Percentiles rank a stretch among this genome's conserved stretches.
Conservation (phyloP, 306 rosid species). For the Lotus japonicus region DNA sequence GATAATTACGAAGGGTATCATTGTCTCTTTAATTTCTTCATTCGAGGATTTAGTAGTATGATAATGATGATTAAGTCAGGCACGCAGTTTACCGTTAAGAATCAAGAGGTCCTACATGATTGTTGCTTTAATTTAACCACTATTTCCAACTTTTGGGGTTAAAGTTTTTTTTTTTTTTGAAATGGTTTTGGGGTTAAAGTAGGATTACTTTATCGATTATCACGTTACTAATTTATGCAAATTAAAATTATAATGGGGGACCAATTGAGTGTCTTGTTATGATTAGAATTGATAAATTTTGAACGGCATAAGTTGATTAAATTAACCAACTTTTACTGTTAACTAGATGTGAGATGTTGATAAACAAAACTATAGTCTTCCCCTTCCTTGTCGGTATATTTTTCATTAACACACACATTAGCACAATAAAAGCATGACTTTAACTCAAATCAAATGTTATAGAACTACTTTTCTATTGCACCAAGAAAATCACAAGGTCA, state of each 20-base stretch:
- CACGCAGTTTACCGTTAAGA: conserved; percentile 11
- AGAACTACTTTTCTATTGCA: too few relatives aligned
- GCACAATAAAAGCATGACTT: background rate
- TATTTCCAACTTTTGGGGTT: background rate
- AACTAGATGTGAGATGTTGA: too few relatives aligned
- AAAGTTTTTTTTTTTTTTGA: too few relatives aligned
- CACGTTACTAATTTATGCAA: background rate
- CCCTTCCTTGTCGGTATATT: too few relatives aligned
- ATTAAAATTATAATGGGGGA: background rate
- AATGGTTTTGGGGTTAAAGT: conserved; percentile 11
- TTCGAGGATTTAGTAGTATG: background rate
- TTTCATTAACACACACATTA: background rate
- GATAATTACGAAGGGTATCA: background rate
- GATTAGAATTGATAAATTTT: background rate
- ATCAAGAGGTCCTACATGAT: conserved; percentile 3
- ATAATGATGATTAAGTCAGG: conserved; percentile 8
- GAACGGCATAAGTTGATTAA: background rate
- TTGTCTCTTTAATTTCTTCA: background rate
- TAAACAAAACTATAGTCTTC: too few relatives aligned
- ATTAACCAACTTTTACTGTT: background rate
- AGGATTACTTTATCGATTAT: background rate
- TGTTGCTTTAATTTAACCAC: background rate
- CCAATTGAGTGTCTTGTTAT: background rate
- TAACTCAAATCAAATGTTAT: background rate
- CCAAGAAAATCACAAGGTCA: too few relatives aligned